Percentiles rank a stretch among this genome's conserved stretches.
These are phyloP conservation scores for Tetradesmus lagerheimii DNA, from an alignment of 139 green algal genomes.

Conservation along the genomic window DNA sequence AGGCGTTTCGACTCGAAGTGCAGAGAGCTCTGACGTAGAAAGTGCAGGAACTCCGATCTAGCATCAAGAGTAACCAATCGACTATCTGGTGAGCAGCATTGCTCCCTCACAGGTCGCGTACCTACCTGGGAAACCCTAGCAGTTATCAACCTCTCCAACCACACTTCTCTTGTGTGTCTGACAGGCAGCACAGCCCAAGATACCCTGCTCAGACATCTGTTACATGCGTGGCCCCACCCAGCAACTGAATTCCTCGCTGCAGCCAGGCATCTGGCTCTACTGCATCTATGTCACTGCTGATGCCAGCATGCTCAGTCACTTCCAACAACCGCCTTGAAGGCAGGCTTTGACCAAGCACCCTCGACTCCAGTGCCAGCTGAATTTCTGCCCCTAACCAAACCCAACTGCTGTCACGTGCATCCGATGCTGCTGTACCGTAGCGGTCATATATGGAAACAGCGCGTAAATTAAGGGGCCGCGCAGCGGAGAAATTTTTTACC, in stretches of 20 bases:
- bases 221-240: background rate
- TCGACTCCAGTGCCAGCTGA: background rate
- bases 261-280: background rate
- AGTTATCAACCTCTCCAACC: background rate
- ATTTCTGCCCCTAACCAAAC: background rate
- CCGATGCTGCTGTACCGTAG: background rate
- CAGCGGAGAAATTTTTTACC: too few relatives aligned
- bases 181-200: too few relatives aligned
- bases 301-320: background rate
- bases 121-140: background rate
- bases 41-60: too few relatives aligned
- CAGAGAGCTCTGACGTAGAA: background rate
- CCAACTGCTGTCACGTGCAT: background rate
- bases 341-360: slow-evolving; percentile 10
- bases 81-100: too few relatives aligned
- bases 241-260: background rate
- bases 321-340: slow-evolving; percentile 13
- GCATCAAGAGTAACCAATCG: too few relatives aligned
- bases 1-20: background rate
- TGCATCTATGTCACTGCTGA: background rate
- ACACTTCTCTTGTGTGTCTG: background rate
- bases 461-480: too few relatives aligned
- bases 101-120: too few relatives aligned
- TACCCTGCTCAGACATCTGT: too few relatives aligned
- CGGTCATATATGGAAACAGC: too few relatives aligned